phyloP scores from a whole-genome alignment of 352 stramenopile genomes.

The Globisporangium rhizosaccharum region DNA sequence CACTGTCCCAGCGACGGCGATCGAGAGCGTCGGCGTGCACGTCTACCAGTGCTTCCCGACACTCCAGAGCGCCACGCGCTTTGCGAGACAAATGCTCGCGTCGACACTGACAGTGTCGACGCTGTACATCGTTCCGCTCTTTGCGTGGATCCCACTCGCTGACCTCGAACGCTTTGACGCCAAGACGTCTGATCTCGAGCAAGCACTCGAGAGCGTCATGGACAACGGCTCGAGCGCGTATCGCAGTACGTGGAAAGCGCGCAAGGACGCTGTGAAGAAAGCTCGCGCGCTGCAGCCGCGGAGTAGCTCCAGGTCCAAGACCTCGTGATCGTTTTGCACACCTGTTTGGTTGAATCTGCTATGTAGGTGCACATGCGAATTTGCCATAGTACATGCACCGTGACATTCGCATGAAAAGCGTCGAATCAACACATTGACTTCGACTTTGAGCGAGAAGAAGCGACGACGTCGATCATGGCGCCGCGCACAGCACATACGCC shows the following conservation, averaged over 20 bases:
- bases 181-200: constrained; percentile 51
- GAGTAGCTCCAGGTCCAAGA: no score
- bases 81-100: constrained; percentile 50
- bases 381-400: neutral
- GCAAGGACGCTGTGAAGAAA: constrained; percentile 64
- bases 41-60: constrained; percentile 83
- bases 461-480: constrained; percentile 22
- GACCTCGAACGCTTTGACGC: constrained; percentile 74
- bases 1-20: constrained; percentile 14
- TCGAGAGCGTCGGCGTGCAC: constrained; percentile 57
- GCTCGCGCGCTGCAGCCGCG: constrained; percentile 13
- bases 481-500: constrained; percentile 42
- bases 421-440: no score
- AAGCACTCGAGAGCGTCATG: constrained; percentile 51
- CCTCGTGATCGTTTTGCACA: neutral
- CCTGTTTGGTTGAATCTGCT: neutral
- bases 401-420: no score
- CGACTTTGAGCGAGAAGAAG: constrained; percentile 19
- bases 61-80: constrained; percentile 68
- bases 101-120: constrained; percentile 35
- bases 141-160: constrained; percentile 66
- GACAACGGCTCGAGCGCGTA: constrained; percentile 10
- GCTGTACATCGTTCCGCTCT: constrained; percentile 69
- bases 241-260: constrained; percentile 60
- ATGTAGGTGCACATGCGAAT: constrained; percentile 34